phyloP scores from a whole-genome alignment of 208 protist species.

The Leishmania major region DNA sequence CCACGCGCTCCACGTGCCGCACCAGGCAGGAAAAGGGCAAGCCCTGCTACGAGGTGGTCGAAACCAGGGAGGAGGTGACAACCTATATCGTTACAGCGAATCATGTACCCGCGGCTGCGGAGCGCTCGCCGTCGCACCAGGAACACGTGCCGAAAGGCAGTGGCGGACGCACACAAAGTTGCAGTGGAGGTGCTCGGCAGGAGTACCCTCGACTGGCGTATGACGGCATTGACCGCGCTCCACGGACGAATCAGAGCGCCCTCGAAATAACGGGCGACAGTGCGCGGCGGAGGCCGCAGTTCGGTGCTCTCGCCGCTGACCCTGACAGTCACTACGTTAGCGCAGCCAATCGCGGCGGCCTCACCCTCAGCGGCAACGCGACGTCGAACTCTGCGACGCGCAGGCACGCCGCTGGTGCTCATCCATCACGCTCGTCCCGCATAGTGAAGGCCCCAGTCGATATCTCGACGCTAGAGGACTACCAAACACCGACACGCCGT shows the following conservation, averaged over 20 bases:
- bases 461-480: slow-evolving; percentile 25
- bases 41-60: slow-evolving; percentile 15
- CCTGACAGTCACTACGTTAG: not conserved
- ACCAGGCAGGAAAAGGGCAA: slow-evolving; percentile 7
- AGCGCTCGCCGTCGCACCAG: not conserved
- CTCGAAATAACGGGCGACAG: not conserved
- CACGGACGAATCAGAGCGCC: not conserved
- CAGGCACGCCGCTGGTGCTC: not conserved
- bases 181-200: too few relatives aligned
- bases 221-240: not conserved
- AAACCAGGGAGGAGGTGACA: slow-evolving; percentile 20
- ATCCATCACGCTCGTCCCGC: not conserved
- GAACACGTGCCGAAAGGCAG: not conserved
- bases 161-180: not conserved
- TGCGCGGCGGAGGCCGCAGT: not conserved
- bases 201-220: slow-evolving; percentile 10
- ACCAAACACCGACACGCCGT: slow-evolving; percentile 22
- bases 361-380: not conserved
- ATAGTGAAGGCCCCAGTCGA: slow-evolving; percentile 21
- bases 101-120: not conserved
- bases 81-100: not conserved
- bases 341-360: not conserved
- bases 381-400: slow-evolving; percentile 5
- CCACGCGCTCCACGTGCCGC: not conserved
- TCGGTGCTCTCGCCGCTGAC: not conserved